Conservation (phyloP, 805 yeast species). For the Tetrapisispora iriomotensis region DNA sequence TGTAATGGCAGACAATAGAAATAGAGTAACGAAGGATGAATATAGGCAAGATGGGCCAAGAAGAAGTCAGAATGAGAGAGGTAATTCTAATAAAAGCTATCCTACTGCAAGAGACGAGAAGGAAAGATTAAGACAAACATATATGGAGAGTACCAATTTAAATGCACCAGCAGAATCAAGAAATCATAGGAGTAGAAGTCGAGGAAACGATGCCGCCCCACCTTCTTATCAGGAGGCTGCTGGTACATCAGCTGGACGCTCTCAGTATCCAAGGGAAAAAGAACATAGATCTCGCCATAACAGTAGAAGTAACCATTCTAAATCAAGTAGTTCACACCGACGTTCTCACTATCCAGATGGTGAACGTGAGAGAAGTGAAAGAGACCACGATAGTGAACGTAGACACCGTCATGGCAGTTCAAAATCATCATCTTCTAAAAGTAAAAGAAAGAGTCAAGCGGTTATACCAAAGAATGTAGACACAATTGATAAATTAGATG, state of each 20-base stretch:
- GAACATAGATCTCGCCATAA: conserved; percentile 1
- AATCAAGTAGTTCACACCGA: conserved; percentile 6
- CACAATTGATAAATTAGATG: conserved; percentile 91
- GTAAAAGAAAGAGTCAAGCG: conserved; percentile 34
- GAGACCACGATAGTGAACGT: conserved; percentile 13
- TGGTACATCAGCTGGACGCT: conserved; percentile 13
- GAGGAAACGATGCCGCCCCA: conserved; percentile 5
- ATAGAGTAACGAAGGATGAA: neutral
- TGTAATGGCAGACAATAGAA: conserved; percentile 4
- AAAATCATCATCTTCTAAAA: conserved; percentile 37
- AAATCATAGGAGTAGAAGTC: conserved; percentile 5
- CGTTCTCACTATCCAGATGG: conserved; percentile 7
- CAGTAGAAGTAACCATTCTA: conserved; percentile 4
- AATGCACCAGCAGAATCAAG: neutral
- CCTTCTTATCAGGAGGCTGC: conserved; percentile 30
- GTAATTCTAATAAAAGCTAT: conserved; percentile 21
- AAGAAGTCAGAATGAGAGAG: neutral
- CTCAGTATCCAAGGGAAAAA: conserved; percentile 11
- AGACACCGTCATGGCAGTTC: conserved; percentile 9
- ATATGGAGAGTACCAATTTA: conserved; percentile 17
- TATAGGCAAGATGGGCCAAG: conserved; percentile 15
- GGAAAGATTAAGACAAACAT: conserved; percentile 25
- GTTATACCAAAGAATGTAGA: conserved; percentile 65
- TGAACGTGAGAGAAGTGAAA: conserved; percentile 9
- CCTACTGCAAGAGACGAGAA: conserved; percentile 28